Evolutionary conservation across 495 filamentous ascomycete genomes (phyloP).

Genomic region (Neurospora hispaniola): DNA sequence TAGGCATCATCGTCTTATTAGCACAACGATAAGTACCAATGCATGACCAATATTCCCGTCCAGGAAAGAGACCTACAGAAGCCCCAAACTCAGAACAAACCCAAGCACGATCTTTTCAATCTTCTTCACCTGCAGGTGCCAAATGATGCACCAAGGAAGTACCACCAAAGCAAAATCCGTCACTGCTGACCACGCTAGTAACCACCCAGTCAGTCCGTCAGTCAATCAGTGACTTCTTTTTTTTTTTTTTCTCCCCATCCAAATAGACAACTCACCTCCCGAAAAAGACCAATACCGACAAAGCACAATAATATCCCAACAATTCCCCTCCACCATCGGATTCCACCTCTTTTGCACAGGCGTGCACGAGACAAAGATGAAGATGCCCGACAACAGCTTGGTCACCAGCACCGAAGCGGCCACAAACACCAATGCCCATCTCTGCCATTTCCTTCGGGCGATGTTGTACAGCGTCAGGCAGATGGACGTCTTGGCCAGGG

Average conservation of each 20-base stretch:
- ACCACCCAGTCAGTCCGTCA: background rate
- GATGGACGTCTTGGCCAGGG: background rate
- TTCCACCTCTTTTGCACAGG: background rate
- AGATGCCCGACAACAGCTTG: background rate
- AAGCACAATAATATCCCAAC: background rate
- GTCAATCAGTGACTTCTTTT: no score
- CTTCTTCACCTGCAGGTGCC: slow-evolving; percentile 13
- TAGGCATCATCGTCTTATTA: background rate
- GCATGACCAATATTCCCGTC: no score
- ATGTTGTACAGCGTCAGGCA: background rate
- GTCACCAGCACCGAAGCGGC: background rate
- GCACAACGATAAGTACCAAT: background rate
- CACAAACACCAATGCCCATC: background rate
- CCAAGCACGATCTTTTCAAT: slow-evolving; percentile 16
- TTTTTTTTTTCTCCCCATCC: background rate
- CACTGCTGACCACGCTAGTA: slow-evolving; percentile 3
- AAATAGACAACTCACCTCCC: background rate
- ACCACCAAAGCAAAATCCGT: slow-evolving; percentile 6
- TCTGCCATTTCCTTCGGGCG: background rate
- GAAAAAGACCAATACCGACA: background rate
- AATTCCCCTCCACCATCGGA: background rate
- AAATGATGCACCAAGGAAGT: slow-evolving; percentile 21
- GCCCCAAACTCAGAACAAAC: slow-evolving; percentile 18
- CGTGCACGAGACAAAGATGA: background rate
- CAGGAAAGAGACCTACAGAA: slow-evolving; percentile 7